phyloP scores from a whole-genome alignment of 306 rosid species.

The cucumber (Cucumis sativus) region Cucumber_9930_V3 NC_026655.2:20855501-20856000 shows the following conservation, averaged over 20 bases:
- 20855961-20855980: conserved; percentile 24
- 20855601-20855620: conserved; percentile 81
- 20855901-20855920: conserved; percentile 43
- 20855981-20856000: conserved; percentile 46
- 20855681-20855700: conserved; percentile 74
- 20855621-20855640: conserved; percentile 63
- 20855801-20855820: conserved; percentile 37
- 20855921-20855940: conserved; percentile 70
- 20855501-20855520: conserved; percentile 30
- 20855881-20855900: conserved; percentile 16
- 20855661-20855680: conserved; percentile 75
- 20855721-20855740: conserved; percentile 86
- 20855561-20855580: conserved; percentile 44
- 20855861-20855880: conserved; percentile 27
- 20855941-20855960: conserved; percentile 13
- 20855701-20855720: conserved; percentile 90
- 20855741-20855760: conserved; percentile 82
- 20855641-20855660: conserved; percentile 48
- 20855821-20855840: conserved; percentile 37
- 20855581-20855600: conserved; percentile 43
- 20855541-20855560: conserved; percentile 33
- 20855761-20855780: conserved; percentile 24
- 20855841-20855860: conserved; percentile 74
- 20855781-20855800: conserved; percentile 63
- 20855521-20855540: conserved; percentile 66